A percentile compares a stretch with the other conserved stretches of the same genome.
Conservation (phyloP, 1,284 basidiomycete species). For the Kalmanozyma brasiliensis region DNA sequence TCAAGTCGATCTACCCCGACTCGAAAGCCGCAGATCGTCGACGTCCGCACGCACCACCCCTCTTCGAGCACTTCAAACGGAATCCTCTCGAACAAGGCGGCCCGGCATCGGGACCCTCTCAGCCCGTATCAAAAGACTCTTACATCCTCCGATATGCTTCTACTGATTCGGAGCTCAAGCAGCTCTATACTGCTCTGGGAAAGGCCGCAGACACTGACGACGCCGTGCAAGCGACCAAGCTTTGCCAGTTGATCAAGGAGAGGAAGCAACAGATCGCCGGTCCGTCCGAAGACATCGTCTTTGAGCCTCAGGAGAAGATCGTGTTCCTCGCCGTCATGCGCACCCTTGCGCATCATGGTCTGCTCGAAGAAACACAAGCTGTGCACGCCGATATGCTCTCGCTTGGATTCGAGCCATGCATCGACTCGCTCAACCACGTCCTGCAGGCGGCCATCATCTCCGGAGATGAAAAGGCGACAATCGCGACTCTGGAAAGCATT, state of each 20-base stretch:
- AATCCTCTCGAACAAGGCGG: background rate
- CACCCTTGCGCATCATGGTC: slow-evolving; percentile 34
- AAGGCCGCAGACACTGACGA: slow-evolving; percentile 29
- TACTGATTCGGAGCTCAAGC: slow-evolving; percentile 32
- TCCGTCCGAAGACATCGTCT: background rate
- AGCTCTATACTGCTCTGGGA: slow-evolving; percentile 31
- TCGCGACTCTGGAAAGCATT: slow-evolving; percentile 31
- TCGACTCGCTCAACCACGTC: slow-evolving; percentile 44
- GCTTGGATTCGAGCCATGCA: slow-evolving; percentile 23
- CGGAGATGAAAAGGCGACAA: slow-evolving; percentile 17
- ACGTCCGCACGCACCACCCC: slow-evolving; percentile 31
- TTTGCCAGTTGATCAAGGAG: slow-evolving; percentile 34
- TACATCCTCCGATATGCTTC: slow-evolving; percentile 38
- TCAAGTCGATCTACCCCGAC: slow-evolving; percentile 31
- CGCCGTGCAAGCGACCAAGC: slow-evolving; percentile 15
- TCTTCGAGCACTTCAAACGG: slow-evolving; percentile 28
- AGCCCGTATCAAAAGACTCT: slow-evolving; percentile 12
- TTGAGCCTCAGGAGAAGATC: slow-evolving; percentile 26
- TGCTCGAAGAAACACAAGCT: slow-evolving; percentile 30
- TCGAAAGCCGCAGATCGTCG: slow-evolving; percentile 34
- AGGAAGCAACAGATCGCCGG: slow-evolving; percentile 19
- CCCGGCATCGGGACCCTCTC: background rate
- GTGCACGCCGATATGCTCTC: slow-evolving; percentile 49
- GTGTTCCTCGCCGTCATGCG: slow-evolving; percentile 40
- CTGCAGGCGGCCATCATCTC: slow-evolving; percentile 45